Evolutionary conservation across 2,329 filamentous ascomycete genomes (phyloP), one percentile per base, ranked within the genome.

Genomic region (Botryotinia calthae): DNA sequence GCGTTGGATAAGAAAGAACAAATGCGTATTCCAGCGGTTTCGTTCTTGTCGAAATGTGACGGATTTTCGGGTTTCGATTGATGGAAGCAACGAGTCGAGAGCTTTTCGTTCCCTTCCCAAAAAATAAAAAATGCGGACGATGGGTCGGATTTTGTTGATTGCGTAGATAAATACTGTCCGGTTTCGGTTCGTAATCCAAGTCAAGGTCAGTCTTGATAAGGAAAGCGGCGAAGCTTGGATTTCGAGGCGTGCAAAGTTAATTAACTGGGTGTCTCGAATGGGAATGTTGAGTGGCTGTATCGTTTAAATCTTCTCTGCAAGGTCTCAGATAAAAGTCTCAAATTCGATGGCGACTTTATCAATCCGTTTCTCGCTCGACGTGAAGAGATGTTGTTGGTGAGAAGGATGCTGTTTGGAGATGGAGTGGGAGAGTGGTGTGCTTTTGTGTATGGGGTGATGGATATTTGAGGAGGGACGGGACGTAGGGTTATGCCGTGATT

Each of bases 151-250:
- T 68, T 65, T 65, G 54, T 51, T 48, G 44, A 61, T 73, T 28
- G 44, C 28, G 73, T 71, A 58, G 66, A 54, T 8, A 70, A n/a
- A 28, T 70, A 75, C 76, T 74, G 22, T n/a, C 31, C 22, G 63
- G n/a, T 64, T 74, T 66, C 75, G 77, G 78, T 74, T 77, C 76
- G 78, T 79, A 78, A 79, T 79, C 78, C 76, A 51, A n/a, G 48
- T 51, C 48, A 80, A 51, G n/a, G 48, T 51, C 48, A 79, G 78
- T 76, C 75, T 51, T 7, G 68, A 46, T 37, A 61, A 67, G 72
- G 75, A 59, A 76, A 72, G 73, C 70, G 70, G 74, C 75, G 74
- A 63, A 42, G 69, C 58, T 61, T 61, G 25, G 58, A 61, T 37
- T 20, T n/a, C 48, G 42, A 73, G 46, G 28, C 44, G 58, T 59